phyloP scores from a whole-genome alignment of 345 rosid genomes.

The Luvunga scandens region DNA sequence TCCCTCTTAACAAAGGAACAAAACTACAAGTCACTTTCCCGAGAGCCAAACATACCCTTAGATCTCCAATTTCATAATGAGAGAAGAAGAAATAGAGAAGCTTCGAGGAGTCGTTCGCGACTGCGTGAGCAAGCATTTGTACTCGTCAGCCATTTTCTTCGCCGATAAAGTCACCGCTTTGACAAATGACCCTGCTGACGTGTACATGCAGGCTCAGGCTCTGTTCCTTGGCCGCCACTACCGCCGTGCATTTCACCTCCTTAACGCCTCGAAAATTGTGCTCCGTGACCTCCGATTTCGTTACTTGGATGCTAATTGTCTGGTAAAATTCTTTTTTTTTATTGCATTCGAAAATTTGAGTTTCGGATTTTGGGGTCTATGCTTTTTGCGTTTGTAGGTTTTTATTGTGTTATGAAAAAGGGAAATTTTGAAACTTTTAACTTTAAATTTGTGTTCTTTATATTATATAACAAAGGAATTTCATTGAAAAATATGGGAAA shows the following conservation, averaged over 20 bases:
- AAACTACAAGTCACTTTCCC: not conserved
- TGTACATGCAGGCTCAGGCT: constrained; percentile 95
- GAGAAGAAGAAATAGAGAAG: constrained; percentile 85
- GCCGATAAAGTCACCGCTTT: constrained; percentile 87
- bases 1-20: no score
- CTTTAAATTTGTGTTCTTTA: not conserved
- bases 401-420: not conserved
- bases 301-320: constrained; percentile 96
- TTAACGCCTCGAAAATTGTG: constrained; percentile 83
- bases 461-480: not conserved
- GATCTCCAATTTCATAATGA: constrained; percentile 37
- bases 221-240: constrained; percentile 88
- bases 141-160: constrained; percentile 96
- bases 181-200: constrained; percentile 76
- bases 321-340: constrained; percentile 28
- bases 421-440: not conserved
- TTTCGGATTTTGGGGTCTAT: not conserved
- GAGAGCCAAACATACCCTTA: not conserved
- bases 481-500: not conserved
- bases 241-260: constrained; percentile 96
- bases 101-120: constrained; percentile 90
- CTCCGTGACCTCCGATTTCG: constrained; percentile 96
- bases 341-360: not conserved
- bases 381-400: not conserved
- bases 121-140: constrained; percentile 94